Evolutionary conservation across 148 eudicot genomes (phyloP).

Genomic region (Camellia lanceoleosa): DNA sequence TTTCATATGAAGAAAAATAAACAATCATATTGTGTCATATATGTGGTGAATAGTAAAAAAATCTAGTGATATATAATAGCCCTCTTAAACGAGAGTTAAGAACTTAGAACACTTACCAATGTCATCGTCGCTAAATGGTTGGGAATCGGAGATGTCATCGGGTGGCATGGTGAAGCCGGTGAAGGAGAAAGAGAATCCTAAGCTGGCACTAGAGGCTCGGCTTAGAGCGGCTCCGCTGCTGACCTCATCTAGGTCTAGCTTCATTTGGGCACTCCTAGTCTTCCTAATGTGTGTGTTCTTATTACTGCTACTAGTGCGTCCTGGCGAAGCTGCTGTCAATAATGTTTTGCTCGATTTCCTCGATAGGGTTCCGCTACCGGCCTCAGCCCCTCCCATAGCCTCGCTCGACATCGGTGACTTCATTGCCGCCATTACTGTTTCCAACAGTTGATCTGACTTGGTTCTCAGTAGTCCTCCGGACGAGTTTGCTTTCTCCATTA

Average conservation of each 20-base stretch:
- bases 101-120: constrained; percentile 35
- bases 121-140: constrained; percentile 79
- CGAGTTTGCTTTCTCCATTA: constrained; percentile 55
- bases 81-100: background rate
- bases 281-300: constrained; percentile 64
- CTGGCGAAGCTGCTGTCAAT: constrained; percentile 36
- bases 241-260: constrained; percentile 53
- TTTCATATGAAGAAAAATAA: too few relatives aligned
- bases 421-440: constrained; percentile 49
- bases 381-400: constrained; percentile 24
- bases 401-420: constrained; percentile 34
- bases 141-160: constrained; percentile 59
- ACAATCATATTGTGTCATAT: too few relatives aligned
- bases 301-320: constrained; percentile 34
- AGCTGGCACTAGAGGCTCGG: constrained; percentile 90
- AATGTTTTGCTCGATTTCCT: constrained; percentile 54
- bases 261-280: constrained; percentile 82
- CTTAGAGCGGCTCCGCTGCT: constrained; percentile 87
- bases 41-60: background rate
- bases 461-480: constrained; percentile 51
- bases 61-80: too few relatives aligned
- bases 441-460: constrained; percentile 70
- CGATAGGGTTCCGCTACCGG: constrained; percentile 34
- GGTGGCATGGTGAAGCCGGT: constrained; percentile 85
- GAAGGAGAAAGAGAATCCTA: constrained; percentile 70